Base-by-base conservation (phyloP, 2,329 filamentous ascomycete genomes). In the Fusarium nematophilum region DNA sequence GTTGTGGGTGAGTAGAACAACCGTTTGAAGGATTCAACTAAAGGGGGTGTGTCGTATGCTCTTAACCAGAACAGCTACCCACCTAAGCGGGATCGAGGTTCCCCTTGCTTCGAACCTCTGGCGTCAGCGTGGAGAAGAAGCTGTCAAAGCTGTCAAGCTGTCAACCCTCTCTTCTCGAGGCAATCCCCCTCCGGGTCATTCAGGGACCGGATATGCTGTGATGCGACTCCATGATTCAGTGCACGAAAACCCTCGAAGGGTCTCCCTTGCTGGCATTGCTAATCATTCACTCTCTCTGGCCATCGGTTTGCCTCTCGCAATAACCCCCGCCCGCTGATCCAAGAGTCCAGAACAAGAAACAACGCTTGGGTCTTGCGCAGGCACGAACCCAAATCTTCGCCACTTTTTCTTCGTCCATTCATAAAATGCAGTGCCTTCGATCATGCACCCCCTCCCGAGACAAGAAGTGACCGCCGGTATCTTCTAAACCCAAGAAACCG, bases 21-120 rank as follows among this genome's bases (percentile, higher is more conserved):
- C 62, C 62, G 62, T 65, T 65, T 60, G 62, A 65, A 47, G 49
- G 33, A 53, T 63, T 43, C 29, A 37, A 1, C 26, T 65, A 65
- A 7, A 14, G 52, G 29, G 56, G 40, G 23, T 60, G 59, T 64
- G 62, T 48, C 51, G 23, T 48, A 29, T 59, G 26, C 39, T 54
- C 48, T 26, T 8, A 14, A 11, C 17, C 23, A 33, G 21, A 54
- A 42, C 54, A 43, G 55, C 53, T 56, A 65, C 62, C 57, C 62
- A 65, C 36, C 55, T 65, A 65, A 56, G 38, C 57, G 58, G 57
- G 47, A 50, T 39, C 51, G 59, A 38, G 30, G 29, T 44, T 50
- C 45, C 57, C 57, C 42, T 58, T 58, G 46, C 57, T 49, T 49
- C 50, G 56, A 45, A 45, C 40, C 39, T 45, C 47, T 62, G 57